These are phyloP conservation scores for Dioszegia aurantiaca DNA, from an alignment of 768 basidiomycete genomes.

Conservation along the genomic window DNA sequence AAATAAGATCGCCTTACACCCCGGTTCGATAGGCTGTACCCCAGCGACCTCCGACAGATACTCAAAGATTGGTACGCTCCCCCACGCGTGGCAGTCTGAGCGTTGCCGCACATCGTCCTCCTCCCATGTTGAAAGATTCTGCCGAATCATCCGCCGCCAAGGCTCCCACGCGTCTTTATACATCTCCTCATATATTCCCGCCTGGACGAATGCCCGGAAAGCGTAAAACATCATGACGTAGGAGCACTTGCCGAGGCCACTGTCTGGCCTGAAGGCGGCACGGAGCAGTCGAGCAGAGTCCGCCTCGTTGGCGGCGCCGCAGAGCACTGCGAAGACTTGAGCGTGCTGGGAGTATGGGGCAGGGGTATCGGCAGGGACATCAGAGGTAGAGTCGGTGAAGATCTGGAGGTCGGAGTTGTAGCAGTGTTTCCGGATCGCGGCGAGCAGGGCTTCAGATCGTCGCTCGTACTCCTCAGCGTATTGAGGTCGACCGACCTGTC, in stretches of 20 bases:
- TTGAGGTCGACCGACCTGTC: conserved; percentile 8
- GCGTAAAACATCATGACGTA: conserved; percentile 39
- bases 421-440: conserved; percentile 16
- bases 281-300: conserved; percentile 22
- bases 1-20: conserved; percentile 20
- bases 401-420: conserved; percentile 2
- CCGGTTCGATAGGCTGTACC: conserved; percentile 21
- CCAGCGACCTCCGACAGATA: conserved; percentile 33
- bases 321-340: conserved; percentile 18
- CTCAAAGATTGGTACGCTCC: conserved; percentile 30
- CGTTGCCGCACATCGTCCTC: conserved; percentile 34
- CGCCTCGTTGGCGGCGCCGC: conserved; percentile 14
- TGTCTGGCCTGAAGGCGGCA: not conserved
- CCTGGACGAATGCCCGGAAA: conserved; percentile 30
- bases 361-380: conserved; percentile 1
- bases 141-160: conserved; percentile 29
- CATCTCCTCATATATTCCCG: conserved; percentile 26
- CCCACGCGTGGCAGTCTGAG: conserved; percentile 41
- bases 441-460: not conserved
- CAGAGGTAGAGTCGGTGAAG: conserved; percentile 15
- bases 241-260: conserved; percentile 15
- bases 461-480: conserved; percentile 8
- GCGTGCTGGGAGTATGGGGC: conserved; percentile 12
- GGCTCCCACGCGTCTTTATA: conserved; percentile 16
- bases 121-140: conserved; percentile 35